Evolutionary conservation across 176 grass and related monocot genomes (phyloP).

Genomic region (Cenchrus purpureus): DNA sequence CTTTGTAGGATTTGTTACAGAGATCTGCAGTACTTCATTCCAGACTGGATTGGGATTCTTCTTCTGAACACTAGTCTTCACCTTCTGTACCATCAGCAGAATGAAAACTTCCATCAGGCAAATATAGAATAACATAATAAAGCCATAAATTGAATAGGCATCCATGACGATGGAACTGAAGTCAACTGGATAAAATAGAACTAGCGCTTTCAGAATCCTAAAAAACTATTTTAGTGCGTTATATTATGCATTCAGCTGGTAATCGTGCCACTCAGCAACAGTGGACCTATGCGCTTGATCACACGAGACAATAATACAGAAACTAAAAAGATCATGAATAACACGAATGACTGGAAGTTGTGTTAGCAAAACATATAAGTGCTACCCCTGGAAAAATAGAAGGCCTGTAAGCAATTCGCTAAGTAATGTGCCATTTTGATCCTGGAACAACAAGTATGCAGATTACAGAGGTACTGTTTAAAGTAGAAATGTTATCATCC

Average conservation of each 20-base stretch:
- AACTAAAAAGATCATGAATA: not conserved
- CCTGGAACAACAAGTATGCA: not conserved
- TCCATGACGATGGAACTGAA: not conserved
- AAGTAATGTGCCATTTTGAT: not conserved
- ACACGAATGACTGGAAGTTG: not conserved
- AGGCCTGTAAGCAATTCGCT: not conserved
- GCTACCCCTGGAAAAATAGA: not conserved
- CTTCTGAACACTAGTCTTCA: slow-evolving; percentile 86
- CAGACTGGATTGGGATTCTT: slow-evolving; percentile 75
- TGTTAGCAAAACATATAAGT: slow-evolving; percentile 6
- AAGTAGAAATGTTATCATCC: not conserved
- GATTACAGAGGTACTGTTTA: not conserved
- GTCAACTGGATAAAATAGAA: slow-evolving; percentile 18
- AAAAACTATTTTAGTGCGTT: not conserved
- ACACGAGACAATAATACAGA: not conserved
- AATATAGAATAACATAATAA: not conserved
- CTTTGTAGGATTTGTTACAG: slow-evolving; percentile 58
- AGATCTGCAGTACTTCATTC: slow-evolving; percentile 79
- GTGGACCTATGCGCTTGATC: not conserved
- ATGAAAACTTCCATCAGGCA: slow-evolving; percentile 35
- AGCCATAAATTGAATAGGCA: not conserved
- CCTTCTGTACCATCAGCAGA: slow-evolving; percentile 53
- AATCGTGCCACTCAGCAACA: slow-evolving; percentile 8
- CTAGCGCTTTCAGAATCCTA: not conserved
- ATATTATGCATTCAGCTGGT: not conserved